phyloP scores from a whole-genome alignment of 768 basidiomycete species.

The Leccinum arenicola region DNA sequence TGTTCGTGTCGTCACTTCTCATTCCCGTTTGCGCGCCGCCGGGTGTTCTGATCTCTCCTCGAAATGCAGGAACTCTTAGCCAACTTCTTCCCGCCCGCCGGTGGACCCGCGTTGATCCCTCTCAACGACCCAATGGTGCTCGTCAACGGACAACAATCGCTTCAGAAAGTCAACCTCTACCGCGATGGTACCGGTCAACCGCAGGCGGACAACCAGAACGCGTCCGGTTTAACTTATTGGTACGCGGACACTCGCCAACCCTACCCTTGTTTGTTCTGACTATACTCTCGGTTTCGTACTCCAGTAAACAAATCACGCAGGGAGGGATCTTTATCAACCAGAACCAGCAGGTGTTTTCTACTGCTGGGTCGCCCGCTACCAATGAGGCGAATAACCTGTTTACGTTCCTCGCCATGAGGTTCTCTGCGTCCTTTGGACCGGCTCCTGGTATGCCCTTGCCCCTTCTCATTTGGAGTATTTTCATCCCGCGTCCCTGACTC shows the following conservation, averaged over 20 bases:
- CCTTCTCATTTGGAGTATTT: not conserved
- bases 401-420: conserved; percentile 31
- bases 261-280: not conserved
- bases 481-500: not conserved
- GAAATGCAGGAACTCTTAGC: conserved; percentile 22
- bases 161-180: conserved; percentile 28
- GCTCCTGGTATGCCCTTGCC: conserved; percentile 17
- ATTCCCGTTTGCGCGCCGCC: not conserved
- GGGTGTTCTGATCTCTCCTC: not conserved
- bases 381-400: conserved; percentile 22
- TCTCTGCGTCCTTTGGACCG: conserved; percentile 24
- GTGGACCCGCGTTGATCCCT: conserved; percentile 25
- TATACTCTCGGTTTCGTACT: not conserved
- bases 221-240: conserved; percentile 24
- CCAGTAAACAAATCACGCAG: conserved; percentile 23
- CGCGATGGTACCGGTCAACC: conserved; percentile 28
- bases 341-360: conserved; percentile 21
- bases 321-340: conserved; percentile 22
- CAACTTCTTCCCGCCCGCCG: conserved; percentile 22
- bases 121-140: conserved; percentile 28
- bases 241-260: not conserved
- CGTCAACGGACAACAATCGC: conserved; percentile 22
- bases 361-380: conserved; percentile 21
- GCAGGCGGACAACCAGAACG: conserved; percentile 21
- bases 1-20: conserved; percentile 3